phyloP scores from a whole-genome alignment of 345 rosid species.

The Eutrema japonicum region DNA sequence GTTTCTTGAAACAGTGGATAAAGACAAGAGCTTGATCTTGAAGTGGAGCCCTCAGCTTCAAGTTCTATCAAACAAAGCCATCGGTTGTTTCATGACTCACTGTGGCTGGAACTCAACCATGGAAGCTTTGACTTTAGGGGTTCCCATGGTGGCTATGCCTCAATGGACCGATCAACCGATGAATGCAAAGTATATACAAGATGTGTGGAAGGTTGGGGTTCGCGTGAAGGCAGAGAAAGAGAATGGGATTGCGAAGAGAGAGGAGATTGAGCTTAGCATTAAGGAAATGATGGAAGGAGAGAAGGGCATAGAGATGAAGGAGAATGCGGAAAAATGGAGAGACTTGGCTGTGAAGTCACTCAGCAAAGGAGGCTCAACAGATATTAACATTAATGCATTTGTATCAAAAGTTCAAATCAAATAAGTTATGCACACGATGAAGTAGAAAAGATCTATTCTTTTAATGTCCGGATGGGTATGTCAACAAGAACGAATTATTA shows the following conservation, averaged over 20 bases:
- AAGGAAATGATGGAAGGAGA: slow-evolving; percentile 61
- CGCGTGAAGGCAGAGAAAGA: slow-evolving; percentile 52
- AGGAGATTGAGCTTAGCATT: slow-evolving; percentile 56
- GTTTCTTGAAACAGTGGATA: slow-evolving; percentile 31
- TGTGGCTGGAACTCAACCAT: slow-evolving; percentile 73
- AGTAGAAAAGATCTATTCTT: neutral
- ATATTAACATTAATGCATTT: slow-evolving; percentile 49
- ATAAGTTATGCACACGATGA: neutral
- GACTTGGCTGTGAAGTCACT: slow-evolving; percentile 53
- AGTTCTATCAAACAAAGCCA: slow-evolving; percentile 49
- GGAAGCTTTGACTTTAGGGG: slow-evolving; percentile 56
- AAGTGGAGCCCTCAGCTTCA: slow-evolving; percentile 64
- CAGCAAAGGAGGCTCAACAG: slow-evolving; percentile 57
- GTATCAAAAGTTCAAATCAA: slow-evolving; percentile 38
- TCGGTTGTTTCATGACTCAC: slow-evolving; percentile 68
- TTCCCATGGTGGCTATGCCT: slow-evolving; percentile 65
- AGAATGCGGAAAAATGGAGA: slow-evolving; percentile 55
- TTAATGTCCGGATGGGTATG: neutral
- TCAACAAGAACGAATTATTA: neutral
- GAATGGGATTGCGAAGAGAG: slow-evolving; percentile 56
- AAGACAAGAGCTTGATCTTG: slow-evolving; percentile 47
- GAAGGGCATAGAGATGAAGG: slow-evolving; percentile 45
- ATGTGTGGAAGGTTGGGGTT: slow-evolving; percentile 66
- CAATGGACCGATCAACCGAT: slow-evolving; percentile 60
- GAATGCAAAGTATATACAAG: slow-evolving; percentile 60